A percentile compares a stretch with the other conserved stretches of the same genome.
phyloP scores from a whole-genome alignment of 495 filamentous ascomycete species.

The Aspergillus campestris region DNA sequence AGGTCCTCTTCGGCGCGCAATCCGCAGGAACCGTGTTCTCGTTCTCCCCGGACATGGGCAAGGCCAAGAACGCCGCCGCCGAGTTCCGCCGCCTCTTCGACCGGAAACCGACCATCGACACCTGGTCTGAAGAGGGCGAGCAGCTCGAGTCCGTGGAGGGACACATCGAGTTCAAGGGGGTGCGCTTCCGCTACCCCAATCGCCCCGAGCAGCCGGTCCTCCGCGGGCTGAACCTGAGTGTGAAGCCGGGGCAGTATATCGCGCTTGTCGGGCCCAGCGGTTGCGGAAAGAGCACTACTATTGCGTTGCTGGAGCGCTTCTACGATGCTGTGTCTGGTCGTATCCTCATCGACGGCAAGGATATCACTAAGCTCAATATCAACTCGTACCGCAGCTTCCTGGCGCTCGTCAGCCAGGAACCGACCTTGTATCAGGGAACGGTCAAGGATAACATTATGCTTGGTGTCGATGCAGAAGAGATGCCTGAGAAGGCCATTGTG shows the following conservation, averaged over 20 bases:
- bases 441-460: conserved; percentile 78
- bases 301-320: conserved; percentile 74
- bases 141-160: conserved; percentile 51
- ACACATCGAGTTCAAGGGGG: conserved; percentile 66
- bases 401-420: conserved; percentile 79
- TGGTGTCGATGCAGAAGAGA: conserved; percentile 52
- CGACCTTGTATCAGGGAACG: conserved; percentile 78
- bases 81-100: conserved; percentile 75
- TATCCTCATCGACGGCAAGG: conserved; percentile 63
- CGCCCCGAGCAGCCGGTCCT: conserved; percentile 73
- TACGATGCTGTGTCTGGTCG: conserved; percentile 72
- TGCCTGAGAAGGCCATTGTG: conserved; percentile 59
- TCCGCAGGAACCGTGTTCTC: conserved; percentile 83
- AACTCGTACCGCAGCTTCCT: conserved; percentile 69
- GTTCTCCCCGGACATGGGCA: conserved; percentile 80
- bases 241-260: conserved; percentile 69
- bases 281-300: conserved; percentile 78
- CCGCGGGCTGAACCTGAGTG: conserved; percentile 60
- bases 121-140: conserved; percentile 70
- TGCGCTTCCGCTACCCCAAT: conserved; percentile 76
- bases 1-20: conserved; percentile 76
- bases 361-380: conserved; percentile 66
- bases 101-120: conserved; percentile 66
- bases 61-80: conserved; percentile 70
- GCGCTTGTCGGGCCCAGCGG: conserved; percentile 76